A percentile compares a stretch with the other conserved stretches of the same genome.
Conservation (phyloP, 768 basidiomycete species). For the Russula foetens region DNA sequence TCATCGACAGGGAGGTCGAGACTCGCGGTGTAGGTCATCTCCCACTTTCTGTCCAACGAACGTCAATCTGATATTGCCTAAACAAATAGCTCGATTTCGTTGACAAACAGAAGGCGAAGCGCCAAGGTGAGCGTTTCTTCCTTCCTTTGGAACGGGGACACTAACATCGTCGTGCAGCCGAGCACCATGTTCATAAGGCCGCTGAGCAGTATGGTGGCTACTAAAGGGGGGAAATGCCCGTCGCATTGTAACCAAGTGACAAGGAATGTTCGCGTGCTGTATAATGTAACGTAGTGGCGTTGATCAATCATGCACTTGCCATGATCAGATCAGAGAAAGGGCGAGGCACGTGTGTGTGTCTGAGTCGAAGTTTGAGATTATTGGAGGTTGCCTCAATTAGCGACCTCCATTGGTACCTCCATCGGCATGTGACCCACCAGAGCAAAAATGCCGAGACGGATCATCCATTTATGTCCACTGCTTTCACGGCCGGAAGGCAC, state of each 20-base stretch:
- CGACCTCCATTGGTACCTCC: too few species aligned
- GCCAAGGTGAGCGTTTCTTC: slow-evolving; percentile 24
- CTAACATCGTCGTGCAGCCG: neutral
- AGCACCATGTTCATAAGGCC: neutral
- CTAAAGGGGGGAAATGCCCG: neutral
- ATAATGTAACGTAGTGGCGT: neutral
- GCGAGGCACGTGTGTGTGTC: too few species aligned
- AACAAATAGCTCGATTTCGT: slow-evolving; percentile 35
- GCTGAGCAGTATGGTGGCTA: neutral
- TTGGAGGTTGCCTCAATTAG: neutral
- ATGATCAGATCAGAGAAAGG: too few species aligned
- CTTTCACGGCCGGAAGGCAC: neutral
- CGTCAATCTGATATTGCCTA: neutral
- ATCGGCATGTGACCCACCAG: too few species aligned
- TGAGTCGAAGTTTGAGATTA: too few species aligned
- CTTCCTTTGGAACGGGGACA: neutral
- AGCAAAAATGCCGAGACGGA: too few species aligned
- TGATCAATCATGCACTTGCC: too few species aligned
- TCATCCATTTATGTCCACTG: too few species aligned
- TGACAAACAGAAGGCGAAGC: slow-evolving; percentile 38
- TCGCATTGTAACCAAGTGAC: neutral
- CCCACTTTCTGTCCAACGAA: neutral
- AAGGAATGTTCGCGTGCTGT: neutral
- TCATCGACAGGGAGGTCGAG: slow-evolving; percentile 49
- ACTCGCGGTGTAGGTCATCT: slow-evolving; percentile 41